Evolutionary conservation across 257 asterid species (phyloP).

Genomic region (Cinchona pubescens): DNA sequence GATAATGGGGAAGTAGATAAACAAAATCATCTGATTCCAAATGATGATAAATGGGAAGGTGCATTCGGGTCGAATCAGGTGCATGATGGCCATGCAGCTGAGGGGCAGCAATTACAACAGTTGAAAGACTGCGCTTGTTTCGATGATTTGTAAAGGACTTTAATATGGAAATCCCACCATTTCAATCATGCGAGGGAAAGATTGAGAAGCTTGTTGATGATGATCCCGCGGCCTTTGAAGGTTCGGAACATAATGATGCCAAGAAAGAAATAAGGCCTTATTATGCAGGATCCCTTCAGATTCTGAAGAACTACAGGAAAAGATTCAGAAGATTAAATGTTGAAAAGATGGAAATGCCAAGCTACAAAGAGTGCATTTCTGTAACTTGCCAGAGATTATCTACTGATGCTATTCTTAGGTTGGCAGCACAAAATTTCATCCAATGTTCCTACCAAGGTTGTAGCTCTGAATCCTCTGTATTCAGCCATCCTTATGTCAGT

Average conservation of each 20-base stretch:
- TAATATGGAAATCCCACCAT: conserved; percentile 23
- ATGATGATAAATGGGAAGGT: neutral
- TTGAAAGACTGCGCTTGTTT: conserved; percentile 17
- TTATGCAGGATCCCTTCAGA: conserved; percentile 29
- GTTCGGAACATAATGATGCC: conserved; percentile 10
- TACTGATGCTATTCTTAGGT: conserved; percentile 31
- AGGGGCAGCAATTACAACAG: neutral
- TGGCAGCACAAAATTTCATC: conserved; percentile 57
- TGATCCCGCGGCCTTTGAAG: conserved; percentile 5
- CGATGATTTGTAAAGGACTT: conserved; percentile 17
- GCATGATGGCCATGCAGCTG: neutral
- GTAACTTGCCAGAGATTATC: conserved; percentile 15
- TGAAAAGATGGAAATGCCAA: conserved; percentile 15
- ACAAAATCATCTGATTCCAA: neutral
- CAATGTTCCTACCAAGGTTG: conserved; percentile 22
- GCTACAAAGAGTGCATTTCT: neutral
- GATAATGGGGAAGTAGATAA: neutral
- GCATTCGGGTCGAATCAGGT: neutral
- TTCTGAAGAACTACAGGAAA: conserved; percentile 41
- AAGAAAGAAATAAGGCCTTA: conserved; percentile 14
- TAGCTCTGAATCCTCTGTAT: conserved; percentile 19
- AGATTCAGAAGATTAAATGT: conserved; percentile 37
- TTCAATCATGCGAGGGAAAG: conserved; percentile 18
- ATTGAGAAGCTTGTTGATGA: neutral
- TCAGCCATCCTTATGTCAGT: conserved; percentile 30